Percentiles rank a stretch among this genome's conserved stretches.
phyloP scores from a whole-genome alignment of 2,329 filamentous ascomycete genomes.

The Botryotinia narcissicola region DNA sequence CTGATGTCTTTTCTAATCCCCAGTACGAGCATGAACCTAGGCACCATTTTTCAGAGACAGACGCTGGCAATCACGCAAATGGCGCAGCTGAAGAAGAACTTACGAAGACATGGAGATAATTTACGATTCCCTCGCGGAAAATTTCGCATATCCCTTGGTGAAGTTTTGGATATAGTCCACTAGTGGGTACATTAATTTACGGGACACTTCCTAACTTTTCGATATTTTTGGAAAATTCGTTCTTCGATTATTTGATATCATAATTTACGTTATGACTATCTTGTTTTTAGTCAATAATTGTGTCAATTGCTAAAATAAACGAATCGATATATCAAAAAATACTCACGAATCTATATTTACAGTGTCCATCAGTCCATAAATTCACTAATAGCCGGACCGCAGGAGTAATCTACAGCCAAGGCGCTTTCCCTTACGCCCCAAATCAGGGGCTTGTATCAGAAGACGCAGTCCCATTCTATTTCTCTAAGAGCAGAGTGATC shows the following conservation, averaged over 20 bases:
- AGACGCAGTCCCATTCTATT: background rate
- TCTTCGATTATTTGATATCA: too few species aligned
- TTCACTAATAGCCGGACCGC: background rate
- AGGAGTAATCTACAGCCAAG: background rate
- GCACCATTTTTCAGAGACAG: fast-evolving
- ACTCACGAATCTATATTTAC: too few species aligned
- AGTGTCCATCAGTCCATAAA: too few species aligned
- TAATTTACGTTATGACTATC: too few species aligned
- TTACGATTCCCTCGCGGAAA: background rate
- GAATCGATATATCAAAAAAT: too few species aligned
- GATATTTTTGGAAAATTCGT: too few species aligned
- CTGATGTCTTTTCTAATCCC: too few species aligned
- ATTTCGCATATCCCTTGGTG: background rate
- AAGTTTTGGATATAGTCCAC: background rate
- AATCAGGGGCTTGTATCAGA: background rate
- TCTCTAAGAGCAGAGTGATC: background rate
- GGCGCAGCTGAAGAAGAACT: background rate
- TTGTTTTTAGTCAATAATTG: too few species aligned
- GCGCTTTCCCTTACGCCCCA: too few species aligned
- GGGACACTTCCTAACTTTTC: too few species aligned
- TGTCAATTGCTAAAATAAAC: too few species aligned
- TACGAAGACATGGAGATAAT: background rate
- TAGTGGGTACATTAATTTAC: too few species aligned
- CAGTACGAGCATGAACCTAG: background rate
- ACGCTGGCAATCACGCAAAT: background rate